phyloP scores from a whole-genome alignment of 179 eudicot genomes.

The Dionaea muscipula region DNA sequence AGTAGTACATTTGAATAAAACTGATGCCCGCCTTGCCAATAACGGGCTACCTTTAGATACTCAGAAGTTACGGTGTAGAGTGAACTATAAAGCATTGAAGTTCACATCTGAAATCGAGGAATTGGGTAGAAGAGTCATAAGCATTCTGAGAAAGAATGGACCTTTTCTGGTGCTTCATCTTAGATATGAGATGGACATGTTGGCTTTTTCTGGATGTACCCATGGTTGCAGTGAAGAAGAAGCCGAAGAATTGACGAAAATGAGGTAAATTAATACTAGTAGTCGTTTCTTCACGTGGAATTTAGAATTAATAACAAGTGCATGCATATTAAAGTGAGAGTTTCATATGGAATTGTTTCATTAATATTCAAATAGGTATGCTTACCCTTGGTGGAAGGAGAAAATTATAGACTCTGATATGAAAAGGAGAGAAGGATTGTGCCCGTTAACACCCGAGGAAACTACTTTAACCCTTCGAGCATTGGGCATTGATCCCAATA shows the following conservation, averaged over 20 bases:
- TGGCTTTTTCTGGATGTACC: conserved; percentile 70
- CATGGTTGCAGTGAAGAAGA: conserved; percentile 54
- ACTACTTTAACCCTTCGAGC: conserved; percentile 49
- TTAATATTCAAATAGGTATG: conserved; percentile 30
- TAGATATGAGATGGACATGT: conserved; percentile 75
- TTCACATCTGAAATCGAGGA: conserved; percentile 58
- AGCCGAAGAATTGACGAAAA: conserved; percentile 45
- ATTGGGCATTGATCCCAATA: conserved; percentile 38
- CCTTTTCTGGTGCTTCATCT: conserved; percentile 72
- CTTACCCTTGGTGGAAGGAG: conserved; percentile 82
- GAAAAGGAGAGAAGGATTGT: conserved; percentile 58
- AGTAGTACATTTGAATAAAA: conserved; percentile 55
- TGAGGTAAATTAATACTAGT: conserved; percentile 52
- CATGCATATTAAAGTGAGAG: neutral
- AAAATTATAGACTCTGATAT: conserved; percentile 50
- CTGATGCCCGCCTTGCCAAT: conserved; percentile 67
- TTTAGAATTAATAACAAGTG: neutral
- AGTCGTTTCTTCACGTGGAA: too few relatives aligned
- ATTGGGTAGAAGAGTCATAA: conserved; percentile 45
- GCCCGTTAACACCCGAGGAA: conserved; percentile 78
- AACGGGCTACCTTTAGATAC: conserved; percentile 53
- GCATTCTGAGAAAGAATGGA: conserved; percentile 43
- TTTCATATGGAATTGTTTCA: neutral
- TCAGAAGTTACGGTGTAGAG: conserved; percentile 57
- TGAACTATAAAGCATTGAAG: conserved; percentile 46